Base-by-base conservation (phyloP, 139 green algal genomes). In the Ulvella scutata region DNA sequence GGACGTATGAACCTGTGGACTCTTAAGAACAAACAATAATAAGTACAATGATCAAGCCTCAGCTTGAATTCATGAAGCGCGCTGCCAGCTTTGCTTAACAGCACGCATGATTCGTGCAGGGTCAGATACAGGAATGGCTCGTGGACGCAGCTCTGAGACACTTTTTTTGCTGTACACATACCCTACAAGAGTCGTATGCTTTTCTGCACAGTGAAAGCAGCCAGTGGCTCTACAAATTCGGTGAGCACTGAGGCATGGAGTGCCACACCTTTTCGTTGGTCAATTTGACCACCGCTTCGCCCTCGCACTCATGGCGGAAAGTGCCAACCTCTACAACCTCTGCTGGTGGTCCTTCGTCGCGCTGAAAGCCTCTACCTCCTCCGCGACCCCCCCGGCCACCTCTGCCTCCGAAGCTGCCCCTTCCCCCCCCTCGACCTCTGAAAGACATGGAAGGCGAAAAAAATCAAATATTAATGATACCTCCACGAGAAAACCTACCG, bases 271-370 rank as follows among this genome's bases (percentile, higher is more conserved):
- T 98, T 23, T 92, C 87, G 40, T 96, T 96, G 9, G 90, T 96
- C 21, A 99, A 82, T 81, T 98, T 98, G 82, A 85, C 91, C 10
- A 99, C 92, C 4, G 90, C 90, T 78, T 99, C 95, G 36, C 95
- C 95, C 78, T 99, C 95, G 83, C 95, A 99, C 10, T 92, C 87
- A 74, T 99, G 95, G 73, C 88, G 40, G 78, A 97, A 99, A 0
- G 60, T 60, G 20, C 95, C 94, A 17, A 92, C 90, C 82, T 97
- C 92, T 17, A 94, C 85, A 0, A 97, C 92, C 23, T 78, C 72
- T 37, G 86, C 84, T 20, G 89, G 85, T 43, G 85, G 87, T 20
- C 84, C 87, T 3, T 82, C 33, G 34, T 82, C 76, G 4, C 77
- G 33, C 13, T 72, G 78, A 0, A 72, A 28, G 37, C 80, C 75